Conservation (phyloP, 257 asterid genomes). For the Lithospermum erythrorhizon region DNA sequence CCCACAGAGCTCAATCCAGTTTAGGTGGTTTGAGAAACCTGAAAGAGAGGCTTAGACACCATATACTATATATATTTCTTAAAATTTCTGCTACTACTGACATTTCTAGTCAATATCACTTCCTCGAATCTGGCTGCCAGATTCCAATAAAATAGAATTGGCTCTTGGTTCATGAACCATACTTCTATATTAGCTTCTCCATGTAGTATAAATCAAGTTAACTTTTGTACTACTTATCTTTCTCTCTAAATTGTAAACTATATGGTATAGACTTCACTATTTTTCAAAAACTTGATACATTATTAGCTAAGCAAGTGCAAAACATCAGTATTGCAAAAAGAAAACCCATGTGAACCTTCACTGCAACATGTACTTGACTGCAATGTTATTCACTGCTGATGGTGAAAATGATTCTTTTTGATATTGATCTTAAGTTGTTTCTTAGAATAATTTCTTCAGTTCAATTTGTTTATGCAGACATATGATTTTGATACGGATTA, state of each 20-base stretch:
- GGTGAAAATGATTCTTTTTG: neutral
- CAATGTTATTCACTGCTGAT: neutral
- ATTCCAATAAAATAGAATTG: no score
- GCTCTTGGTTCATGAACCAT: neutral
- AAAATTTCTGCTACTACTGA: no score
- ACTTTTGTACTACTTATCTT: neutral
- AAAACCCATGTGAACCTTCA: no score
- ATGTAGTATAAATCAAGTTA: neutral
- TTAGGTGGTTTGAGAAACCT: neutral
- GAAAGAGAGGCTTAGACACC: neutral
- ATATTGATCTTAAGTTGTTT: conserved; percentile 11
- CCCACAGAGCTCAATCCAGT: neutral
- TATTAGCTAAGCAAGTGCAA: no score
- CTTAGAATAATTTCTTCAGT: conserved; percentile 14
- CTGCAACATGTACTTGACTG: neutral
- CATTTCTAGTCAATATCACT: no score
- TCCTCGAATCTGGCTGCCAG: no score
- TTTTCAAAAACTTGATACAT: no score
- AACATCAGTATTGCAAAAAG: no score
- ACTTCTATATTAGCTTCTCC: no score
- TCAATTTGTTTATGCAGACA: conserved; percentile 56
- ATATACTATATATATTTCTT: no score
- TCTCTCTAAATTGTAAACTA: neutral
- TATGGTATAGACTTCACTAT: neutral
- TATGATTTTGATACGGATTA: conserved; percentile 97